Evolutionary conservation across 2,329 filamentous ascomycete genomes (phyloP).

Genomic region (Pyrenophora seminiperda): DNA sequence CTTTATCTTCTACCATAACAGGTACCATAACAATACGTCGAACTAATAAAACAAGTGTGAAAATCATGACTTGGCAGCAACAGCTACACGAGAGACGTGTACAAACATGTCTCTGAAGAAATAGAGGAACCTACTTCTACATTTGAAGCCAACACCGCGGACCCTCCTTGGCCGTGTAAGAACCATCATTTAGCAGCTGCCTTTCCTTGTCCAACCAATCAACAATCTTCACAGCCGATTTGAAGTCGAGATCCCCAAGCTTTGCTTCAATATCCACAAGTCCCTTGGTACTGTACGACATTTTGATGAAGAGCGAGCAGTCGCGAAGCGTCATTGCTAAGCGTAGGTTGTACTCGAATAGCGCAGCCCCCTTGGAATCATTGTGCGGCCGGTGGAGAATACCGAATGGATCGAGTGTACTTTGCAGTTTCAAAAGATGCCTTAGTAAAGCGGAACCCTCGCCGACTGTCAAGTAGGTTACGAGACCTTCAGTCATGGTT

Average conservation of each 20-base stretch:
- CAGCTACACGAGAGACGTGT: too few relatives aligned
- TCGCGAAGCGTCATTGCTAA: slow-evolving; percentile 56
- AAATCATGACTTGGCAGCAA: background rate
- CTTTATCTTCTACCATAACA: too few relatives aligned
- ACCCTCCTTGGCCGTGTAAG: background rate
- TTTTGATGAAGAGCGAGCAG: slow-evolving; percentile 52
- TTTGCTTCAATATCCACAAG: slow-evolving; percentile 45
- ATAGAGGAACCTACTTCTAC: too few relatives aligned
- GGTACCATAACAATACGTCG: too few relatives aligned
- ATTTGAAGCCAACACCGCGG: slow-evolving; percentile 9
- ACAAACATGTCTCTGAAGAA: too few relatives aligned
- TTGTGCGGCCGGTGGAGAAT: slow-evolving; percentile 11
- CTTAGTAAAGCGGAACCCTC: slow-evolving; percentile 46
- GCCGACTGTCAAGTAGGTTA: slow-evolving; percentile 34
- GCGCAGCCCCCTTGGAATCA: background rate
- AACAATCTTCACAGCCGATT: slow-evolving; percentile 48
- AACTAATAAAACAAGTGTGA: background rate
- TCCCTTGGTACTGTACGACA: slow-evolving; percentile 16
- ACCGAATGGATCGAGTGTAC: slow-evolving; percentile 47
- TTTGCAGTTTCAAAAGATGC: slow-evolving; percentile 47
- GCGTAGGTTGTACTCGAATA: slow-evolving; percentile 28
- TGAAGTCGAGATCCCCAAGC: slow-evolving; percentile 55
- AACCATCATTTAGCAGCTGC: slow-evolving; percentile 25
- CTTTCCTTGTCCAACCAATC: slow-evolving; percentile 52
- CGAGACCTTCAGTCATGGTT: slow-evolving; percentile 18